Evolutionary conservation across 2,329 filamentous ascomycete species (phyloP).

Genomic region (Colletotrichum sp.): DNA sequence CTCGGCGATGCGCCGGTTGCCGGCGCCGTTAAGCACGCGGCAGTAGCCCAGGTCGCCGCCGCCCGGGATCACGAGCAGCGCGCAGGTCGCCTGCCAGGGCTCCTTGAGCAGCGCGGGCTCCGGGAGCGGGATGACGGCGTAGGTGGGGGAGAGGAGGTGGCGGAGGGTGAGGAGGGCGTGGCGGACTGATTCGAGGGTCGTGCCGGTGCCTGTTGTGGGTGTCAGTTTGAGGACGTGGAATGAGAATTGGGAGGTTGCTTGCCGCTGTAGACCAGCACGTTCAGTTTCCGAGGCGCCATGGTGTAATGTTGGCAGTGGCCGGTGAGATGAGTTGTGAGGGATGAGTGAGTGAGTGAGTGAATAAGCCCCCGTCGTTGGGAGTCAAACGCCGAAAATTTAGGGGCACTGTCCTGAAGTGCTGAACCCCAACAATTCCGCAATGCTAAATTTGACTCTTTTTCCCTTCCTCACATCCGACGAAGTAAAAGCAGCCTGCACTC

Average conservation of each 20-base stretch:
- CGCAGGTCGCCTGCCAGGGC: slow-evolving; percentile 87
- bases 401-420: slow-evolving; percentile 4
- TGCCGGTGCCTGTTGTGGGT: slow-evolving; percentile 71
- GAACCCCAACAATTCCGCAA: background rate
- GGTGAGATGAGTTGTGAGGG: background rate
- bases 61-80: slow-evolving; percentile 88
- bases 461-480: background rate
- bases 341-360: background rate
- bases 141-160: slow-evolving; percentile 84
- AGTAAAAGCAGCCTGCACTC: background rate
- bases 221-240: slow-evolving; percentile 27
- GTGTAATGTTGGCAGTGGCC: slow-evolving; percentile 14
- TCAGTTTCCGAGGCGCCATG: slow-evolving; percentile 77
- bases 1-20: slow-evolving; percentile 82
- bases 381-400: background rate
- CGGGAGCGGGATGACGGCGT: slow-evolving; percentile 87
- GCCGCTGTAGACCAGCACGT: slow-evolving; percentile 94
- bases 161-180: slow-evolving; percentile 89
- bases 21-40: slow-evolving; percentile 82
- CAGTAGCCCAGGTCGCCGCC: slow-evolving; percentile 95
- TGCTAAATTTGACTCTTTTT: background rate
- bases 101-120: slow-evolving; percentile 84
- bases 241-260: slow-evolving; percentile 30
- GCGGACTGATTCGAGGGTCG: slow-evolving; percentile 85
- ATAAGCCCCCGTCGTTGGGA: background rate